phyloP scores from a whole-genome alignment of 1,284 basidiomycete genomes.

The Mycena citricolor region DNA sequence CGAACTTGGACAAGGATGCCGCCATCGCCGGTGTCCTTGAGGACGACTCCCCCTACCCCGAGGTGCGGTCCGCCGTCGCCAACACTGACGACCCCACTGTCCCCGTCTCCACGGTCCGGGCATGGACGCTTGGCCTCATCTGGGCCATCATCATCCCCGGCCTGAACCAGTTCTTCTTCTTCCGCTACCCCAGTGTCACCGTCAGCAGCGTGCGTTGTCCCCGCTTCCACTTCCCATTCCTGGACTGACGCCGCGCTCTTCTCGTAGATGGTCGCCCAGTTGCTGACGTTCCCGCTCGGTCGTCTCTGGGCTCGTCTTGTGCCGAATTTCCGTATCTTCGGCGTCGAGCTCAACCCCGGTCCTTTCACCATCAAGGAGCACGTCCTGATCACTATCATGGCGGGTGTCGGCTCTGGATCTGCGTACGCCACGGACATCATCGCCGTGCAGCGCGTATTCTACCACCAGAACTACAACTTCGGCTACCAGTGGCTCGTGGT shows the following conservation, averaged over 20 bases:
- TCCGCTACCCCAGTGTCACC: not conserved
- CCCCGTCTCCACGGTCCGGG: constrained; percentile 12
- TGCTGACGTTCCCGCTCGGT: constrained; percentile 65
- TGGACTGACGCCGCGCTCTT: not conserved
- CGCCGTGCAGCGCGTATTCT: constrained; percentile 48
- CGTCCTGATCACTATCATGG: constrained; percentile 68
- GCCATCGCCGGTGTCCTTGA: constrained; percentile 30
- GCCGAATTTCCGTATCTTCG: constrained; percentile 57
- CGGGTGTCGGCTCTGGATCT: constrained; percentile 56
- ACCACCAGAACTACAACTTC: constrained; percentile 62
- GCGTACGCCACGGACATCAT: constrained; percentile 73
- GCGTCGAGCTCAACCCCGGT: constrained; percentile 61
- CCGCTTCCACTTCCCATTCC: not conserved
- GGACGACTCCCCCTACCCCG: constrained; percentile 55
- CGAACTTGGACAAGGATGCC: constrained; percentile 43
- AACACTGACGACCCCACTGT: constrained; percentile 25
- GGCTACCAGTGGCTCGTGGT: constrained; percentile 73
- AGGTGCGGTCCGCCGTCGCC: constrained; percentile 26
- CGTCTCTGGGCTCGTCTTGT: constrained; percentile 56
- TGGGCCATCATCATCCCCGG: constrained; percentile 44
- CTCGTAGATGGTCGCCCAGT: constrained; percentile 52
- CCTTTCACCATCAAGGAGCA: constrained; percentile 65
- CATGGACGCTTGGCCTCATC: constrained; percentile 55
- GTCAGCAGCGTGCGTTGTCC: constrained; percentile 27
- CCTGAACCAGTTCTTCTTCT: not conserved